These are phyloP conservation scores for Cercophora samala DNA, from an alignment of 495 filamentous ascomycete species.

Conservation along the genomic window DNA sequence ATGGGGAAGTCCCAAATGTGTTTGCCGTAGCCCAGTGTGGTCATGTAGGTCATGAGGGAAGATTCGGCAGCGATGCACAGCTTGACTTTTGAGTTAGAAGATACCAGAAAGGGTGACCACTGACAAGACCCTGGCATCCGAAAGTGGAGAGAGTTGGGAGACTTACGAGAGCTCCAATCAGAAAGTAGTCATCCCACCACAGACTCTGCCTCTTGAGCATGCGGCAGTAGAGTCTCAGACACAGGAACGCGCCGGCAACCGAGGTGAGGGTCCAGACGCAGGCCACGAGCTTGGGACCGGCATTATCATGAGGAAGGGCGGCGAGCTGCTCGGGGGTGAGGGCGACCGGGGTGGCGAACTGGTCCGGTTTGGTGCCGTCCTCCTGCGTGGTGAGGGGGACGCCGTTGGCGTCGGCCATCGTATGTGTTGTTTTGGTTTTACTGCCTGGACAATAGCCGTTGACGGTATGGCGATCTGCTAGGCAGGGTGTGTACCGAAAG, in stretches of 20 bases:
- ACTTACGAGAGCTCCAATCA: slow-evolving; percentile 34
- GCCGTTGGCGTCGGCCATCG: not conserved
- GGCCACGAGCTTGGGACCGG: slow-evolving; percentile 25
- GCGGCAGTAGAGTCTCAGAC: slow-evolving; percentile 36
- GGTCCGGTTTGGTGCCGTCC: slow-evolving; percentile 15
- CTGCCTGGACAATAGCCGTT: too few species aligned
- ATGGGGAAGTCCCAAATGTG: slow-evolving; percentile 32
- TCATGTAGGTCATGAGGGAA: slow-evolving; percentile 15
- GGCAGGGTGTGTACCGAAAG: too few species aligned
- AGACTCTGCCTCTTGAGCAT: slow-evolving; percentile 21
- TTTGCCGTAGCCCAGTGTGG: slow-evolving; percentile 27
- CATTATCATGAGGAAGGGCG: slow-evolving; percentile 27
- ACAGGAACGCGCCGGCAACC: slow-evolving; percentile 29
- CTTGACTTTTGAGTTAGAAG: not conserved
- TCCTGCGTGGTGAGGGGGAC: not conserved
- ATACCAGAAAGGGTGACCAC: too few species aligned
- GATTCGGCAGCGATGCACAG: slow-evolving; percentile 17
- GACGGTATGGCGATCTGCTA: too few species aligned
- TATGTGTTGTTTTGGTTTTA: not conserved
- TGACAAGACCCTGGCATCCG: not conserved
- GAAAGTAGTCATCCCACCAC: slow-evolving; percentile 35
- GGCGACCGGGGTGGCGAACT: slow-evolving; percentile 17
- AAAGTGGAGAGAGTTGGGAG: not conserved
- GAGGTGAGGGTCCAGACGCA: slow-evolving; percentile 30
- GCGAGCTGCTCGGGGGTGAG: slow-evolving; percentile 15